phyloP scores from a whole-genome alignment of 192 early-diverging fungal species.

The Gigaspora rosea region DNA sequence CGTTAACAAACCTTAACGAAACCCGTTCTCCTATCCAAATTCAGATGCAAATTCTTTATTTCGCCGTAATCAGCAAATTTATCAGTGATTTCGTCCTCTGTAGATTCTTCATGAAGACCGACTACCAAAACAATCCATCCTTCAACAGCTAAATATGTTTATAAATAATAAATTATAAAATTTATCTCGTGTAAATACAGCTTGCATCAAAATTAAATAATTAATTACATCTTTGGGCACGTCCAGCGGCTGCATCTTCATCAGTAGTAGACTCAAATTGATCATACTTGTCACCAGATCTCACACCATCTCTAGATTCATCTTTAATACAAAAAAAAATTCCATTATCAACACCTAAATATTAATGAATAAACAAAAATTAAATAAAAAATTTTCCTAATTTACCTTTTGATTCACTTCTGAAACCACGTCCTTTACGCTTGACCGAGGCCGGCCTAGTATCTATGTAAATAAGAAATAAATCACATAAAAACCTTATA shows the following conservation, averaged over 20 bases:
- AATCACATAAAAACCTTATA: background rate
- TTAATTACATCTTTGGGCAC: constrained; percentile 19
- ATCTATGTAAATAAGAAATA: constrained; percentile 27
- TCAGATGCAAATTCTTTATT: constrained; percentile 88
- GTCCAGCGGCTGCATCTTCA: constrained; percentile 28
- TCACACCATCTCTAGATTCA: constrained; percentile 26
- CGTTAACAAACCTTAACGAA: constrained; percentile 80
- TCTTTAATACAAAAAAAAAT: constrained; percentile 36
- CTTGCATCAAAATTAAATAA: background rate
- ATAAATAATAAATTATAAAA: background rate
- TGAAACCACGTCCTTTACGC: constrained; percentile 49
- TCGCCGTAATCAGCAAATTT: constrained; percentile 89
- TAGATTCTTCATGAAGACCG: constrained; percentile 92
- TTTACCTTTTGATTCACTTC: constrained; percentile 36
- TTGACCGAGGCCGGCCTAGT: constrained; percentile 36
- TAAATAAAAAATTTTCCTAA: background rate
- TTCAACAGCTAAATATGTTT: constrained; percentile 62
- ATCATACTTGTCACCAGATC: constrained; percentile 29
- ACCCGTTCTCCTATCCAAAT: constrained; percentile 92
- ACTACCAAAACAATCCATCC: constrained; percentile 96
- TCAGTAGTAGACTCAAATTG: constrained; percentile 31
- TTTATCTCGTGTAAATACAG: background rate
- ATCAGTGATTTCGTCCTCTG: constrained; percentile 87
- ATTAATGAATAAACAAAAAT: background rate
- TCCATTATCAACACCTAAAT: background rate